A percentile compares a stretch with the other conserved stretches of the same genome.
phyloP scores from a whole-genome alignment of 228 moss, liverwort and hornwort genomes.

The Sphagnum fallax region DNA sequence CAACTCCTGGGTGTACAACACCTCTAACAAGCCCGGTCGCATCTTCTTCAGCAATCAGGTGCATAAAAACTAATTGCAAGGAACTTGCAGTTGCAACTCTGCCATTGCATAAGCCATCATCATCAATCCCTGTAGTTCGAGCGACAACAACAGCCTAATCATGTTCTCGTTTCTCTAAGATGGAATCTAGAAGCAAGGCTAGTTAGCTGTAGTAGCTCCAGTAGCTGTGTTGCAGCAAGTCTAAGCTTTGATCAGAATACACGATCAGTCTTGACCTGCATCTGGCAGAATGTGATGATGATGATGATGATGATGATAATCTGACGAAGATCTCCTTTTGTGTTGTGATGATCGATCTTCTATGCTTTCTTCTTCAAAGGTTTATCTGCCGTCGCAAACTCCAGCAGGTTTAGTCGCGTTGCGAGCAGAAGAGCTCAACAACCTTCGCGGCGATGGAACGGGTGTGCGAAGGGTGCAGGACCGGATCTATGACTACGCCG shows the following conservation, averaged over 20 bases:
- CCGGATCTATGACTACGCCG: conserved; percentile 74
- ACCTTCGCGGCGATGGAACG: conserved; percentile 40
- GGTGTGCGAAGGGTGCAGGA: conserved; percentile 56
- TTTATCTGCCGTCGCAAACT: conserved; percentile 65
- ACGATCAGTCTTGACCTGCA: neutral
- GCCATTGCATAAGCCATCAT: no score
- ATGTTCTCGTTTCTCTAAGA: no score
- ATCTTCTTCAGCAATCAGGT: conserved; percentile 84
- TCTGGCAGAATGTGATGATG: no score
- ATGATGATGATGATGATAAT: neutral
- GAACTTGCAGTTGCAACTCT: neutral
- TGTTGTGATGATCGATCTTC: neutral
- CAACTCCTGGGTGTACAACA: conserved; percentile 61
- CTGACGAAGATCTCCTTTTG: neutral
- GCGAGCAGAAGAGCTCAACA: conserved; percentile 49
- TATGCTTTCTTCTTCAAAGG: conserved; percentile 7
- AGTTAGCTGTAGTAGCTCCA: no score
- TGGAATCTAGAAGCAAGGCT: no score
- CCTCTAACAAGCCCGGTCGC: conserved; percentile 22
- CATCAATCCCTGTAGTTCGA: no score
- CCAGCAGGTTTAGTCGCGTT: conserved; percentile 51
- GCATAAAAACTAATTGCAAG: no score
- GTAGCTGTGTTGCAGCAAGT: no score
- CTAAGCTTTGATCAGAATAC: no score
- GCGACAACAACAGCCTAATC: neutral